Evolutionary conservation across 495 filamentous ascomycete genomes (phyloP).

Genomic region (Penicillium odoratum): DNA sequence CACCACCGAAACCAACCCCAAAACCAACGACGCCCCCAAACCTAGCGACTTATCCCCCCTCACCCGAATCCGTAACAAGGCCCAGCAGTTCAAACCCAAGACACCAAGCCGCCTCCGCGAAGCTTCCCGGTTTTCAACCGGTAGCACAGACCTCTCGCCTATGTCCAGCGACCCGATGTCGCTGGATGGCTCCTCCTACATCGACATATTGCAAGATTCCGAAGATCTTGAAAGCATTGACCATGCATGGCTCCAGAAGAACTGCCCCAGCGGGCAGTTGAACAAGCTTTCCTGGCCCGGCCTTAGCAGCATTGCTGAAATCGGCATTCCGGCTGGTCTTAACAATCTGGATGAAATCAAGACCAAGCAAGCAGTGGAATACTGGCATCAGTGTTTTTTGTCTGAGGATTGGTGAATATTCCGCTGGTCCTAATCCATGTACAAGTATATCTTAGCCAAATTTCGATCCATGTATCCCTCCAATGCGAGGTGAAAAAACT

Average conservation of each 20-base stretch:
- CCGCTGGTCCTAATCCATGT: too few relatives aligned
- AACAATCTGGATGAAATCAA: neutral
- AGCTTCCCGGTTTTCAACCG: slow-evolving; percentile 36
- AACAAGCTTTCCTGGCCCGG: slow-evolving; percentile 1
- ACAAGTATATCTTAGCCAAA: too few relatives aligned
- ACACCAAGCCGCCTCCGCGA: slow-evolving; percentile 49
- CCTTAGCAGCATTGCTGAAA: neutral
- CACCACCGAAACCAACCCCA: too few relatives aligned
- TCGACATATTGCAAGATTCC: neutral
- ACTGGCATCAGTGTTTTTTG: neutral
- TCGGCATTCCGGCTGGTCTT: neutral
- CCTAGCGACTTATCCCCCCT: slow-evolving; percentile 16
- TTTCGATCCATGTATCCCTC: too few relatives aligned
- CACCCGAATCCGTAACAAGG: slow-evolving; percentile 36
- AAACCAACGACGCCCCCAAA: neutral
- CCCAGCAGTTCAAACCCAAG: slow-evolving; percentile 48
- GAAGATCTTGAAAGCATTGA: neutral
- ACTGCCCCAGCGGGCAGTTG: slow-evolving; percentile 6
- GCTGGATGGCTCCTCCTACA: neutral
- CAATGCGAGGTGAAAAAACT: too few relatives aligned
- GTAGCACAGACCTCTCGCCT: slow-evolving; percentile 6
- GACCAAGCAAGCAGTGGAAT: neutral
- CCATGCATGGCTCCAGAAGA: slow-evolving; percentile 5
- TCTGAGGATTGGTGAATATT: neutral
- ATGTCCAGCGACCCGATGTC: slow-evolving; percentile 7